Evolutionary conservation across 2,329 filamentous ascomycete species (phyloP), one percentile per base, ranked within the genome.

Genomic region (Trichophyton rubrum): DNA sequence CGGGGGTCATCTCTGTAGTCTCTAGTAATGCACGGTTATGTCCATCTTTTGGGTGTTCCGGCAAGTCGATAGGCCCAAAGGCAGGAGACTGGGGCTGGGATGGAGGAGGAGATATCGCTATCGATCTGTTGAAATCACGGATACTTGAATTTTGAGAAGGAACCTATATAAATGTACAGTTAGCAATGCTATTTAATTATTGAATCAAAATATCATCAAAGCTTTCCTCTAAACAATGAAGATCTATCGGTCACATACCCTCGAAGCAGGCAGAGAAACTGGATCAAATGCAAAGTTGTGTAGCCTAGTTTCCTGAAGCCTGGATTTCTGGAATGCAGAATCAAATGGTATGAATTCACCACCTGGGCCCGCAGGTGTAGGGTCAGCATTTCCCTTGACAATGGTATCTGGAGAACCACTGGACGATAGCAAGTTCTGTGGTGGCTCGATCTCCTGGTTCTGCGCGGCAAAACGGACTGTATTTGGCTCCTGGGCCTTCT

Each of bases 281-380:
- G 92, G 87, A 71, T 96, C 91, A 69, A 91, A 97, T 49, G 87
- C 85, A 74, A 90, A 95, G 70, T 90, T 89, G 70, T 87, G 88
- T 79, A 95, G 84, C 64, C 91, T 84, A 61, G 85, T 82, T 67
- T 91, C 87, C 75, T 96, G 91, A 63, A 96, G 80, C 67, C 86
- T 84, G 55, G 85, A 82, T 64, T 84, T 84, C 65, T 90, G 87
- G 27, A 95, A 78, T 24, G 84, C 85, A 66, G 85, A 83, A 58
- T 88, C 85, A 63, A 96, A 77, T 62, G 84, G 85, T 66, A 82
- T 83, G 61, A 95, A 78, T 69, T 91, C 82, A 61, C 89, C 85
- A 65, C 77, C 72, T 49, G 73, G 74, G 65, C 82, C 77, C 20
- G 61, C 59, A 61, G 61, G 60, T 15, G 55, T 56, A 38, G 27